Evolutionary conservation across 2,329 filamentous ascomycete species (phyloP).

Genomic region (Dactylellina drechsleri): DNA sequence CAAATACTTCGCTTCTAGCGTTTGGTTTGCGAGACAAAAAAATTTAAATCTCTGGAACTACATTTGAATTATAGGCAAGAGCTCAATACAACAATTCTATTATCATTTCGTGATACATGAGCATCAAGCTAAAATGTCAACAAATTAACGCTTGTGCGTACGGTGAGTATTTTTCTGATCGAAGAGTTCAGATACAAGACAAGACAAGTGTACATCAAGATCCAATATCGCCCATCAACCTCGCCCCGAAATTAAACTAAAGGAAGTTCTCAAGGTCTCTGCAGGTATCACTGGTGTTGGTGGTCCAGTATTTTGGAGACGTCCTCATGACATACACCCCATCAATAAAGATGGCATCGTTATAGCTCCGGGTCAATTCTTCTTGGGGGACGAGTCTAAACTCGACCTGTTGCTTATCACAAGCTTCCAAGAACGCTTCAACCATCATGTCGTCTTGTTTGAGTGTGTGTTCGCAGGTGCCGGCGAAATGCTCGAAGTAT

Average conservation of each 20-base stretch:
- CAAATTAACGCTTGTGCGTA: too few species aligned
- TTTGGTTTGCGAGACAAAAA: too few species aligned
- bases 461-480: conserved; percentile 18
- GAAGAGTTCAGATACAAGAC: too few species aligned
- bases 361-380: conserved; percentile 17
- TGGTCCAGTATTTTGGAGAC: conserved; percentile 33
- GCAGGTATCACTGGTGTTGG: conserved; percentile 25
- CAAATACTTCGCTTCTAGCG: too few species aligned
- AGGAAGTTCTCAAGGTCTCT: conserved; percentile 31
- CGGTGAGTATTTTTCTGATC: too few species aligned
- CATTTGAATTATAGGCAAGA: too few species aligned
- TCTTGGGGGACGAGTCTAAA: conserved; percentile 19
- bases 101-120: too few species aligned
- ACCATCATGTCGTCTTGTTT: conserved; percentile 53
- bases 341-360: conserved; percentile 24
- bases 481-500: conserved; percentile 42
- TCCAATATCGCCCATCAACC: too few species aligned
- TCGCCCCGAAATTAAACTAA: conserved; percentile 3
- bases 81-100: too few species aligned
- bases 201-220: too few species aligned
- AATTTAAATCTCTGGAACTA: too few species aligned
- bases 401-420: conserved; percentile 31
- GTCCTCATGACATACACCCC: conserved; percentile 32
- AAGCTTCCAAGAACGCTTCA: conserved; percentile 35
- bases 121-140: too few species aligned